Evolutionary conservation across 1,284 basidiomycete genomes (phyloP).

Genomic region (Phellinidium pouzarii): DNA sequence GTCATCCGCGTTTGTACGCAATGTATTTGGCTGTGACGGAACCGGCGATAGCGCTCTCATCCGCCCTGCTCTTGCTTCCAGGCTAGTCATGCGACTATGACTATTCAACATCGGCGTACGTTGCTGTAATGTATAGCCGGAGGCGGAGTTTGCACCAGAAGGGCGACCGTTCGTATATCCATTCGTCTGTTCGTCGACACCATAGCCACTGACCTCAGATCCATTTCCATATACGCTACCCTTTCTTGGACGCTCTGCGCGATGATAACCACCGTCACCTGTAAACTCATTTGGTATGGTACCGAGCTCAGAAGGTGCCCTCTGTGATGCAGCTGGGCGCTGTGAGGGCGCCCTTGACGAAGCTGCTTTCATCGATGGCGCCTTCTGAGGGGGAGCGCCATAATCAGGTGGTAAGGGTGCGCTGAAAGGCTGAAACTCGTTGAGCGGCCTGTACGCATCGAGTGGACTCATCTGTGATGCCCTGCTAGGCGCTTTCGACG

Average conservation of each 20-base stretch:
- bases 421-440: slow-evolving; percentile 13
- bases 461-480: slow-evolving; percentile 13
- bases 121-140: slow-evolving; percentile 1
- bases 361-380: neutral
- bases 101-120: neutral
- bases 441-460: slow-evolving; percentile 7
- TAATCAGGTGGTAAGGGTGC: neutral
- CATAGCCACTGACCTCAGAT: slow-evolving; percentile 2
- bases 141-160: neutral
- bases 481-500: slow-evolving; percentile 3
- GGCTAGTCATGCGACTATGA: slow-evolving; percentile 1
- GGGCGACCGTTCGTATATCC: neutral
- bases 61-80: slow-evolving; percentile 2
- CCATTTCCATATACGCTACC: neutral
- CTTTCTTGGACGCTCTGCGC: neutral
- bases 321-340: slow-evolving; percentile 5
- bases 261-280: neutral
- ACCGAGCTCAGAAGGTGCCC: slow-evolving; percentile 12
- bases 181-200: neutral
- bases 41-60: slow-evolving; percentile 9
- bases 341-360: slow-evolving; percentile 9
- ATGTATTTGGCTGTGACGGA: slow-evolving; percentile 12
- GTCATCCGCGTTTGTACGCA: slow-evolving; percentile 8
- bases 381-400: slow-evolving; percentile 4
- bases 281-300: slow-evolving; percentile 14